Evolutionary conservation across 192 early-diverging fungal species (phyloP).

Genomic region (Coemansia sp.): DNA sequence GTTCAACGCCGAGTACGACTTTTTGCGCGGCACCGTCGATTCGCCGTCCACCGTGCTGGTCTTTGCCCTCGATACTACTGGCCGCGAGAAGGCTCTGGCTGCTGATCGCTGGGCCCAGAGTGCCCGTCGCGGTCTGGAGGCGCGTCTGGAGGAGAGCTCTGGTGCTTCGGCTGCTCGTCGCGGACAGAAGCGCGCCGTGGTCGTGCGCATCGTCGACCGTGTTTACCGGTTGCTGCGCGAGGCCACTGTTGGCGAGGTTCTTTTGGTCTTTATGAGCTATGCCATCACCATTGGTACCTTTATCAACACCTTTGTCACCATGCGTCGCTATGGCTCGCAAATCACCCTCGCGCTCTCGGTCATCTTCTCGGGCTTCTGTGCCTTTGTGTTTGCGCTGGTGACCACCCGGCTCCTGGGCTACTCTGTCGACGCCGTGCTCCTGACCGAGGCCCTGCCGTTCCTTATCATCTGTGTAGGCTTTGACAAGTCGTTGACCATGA

Average conservation of each 20-base stretch:
- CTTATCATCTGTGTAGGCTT: constrained; percentile 88
- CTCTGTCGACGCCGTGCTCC: constrained; percentile 64
- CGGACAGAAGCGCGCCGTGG: constrained; percentile 6
- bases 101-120: constrained; percentile 29
- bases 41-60: constrained; percentile 34
- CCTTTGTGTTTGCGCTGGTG: constrained; percentile 70
- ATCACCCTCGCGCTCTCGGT: constrained; percentile 72
- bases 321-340: constrained; percentile 80
- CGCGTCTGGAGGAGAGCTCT: constrained; percentile 14
- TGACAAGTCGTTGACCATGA: constrained; percentile 79
- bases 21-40: constrained; percentile 44
- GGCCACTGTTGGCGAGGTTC: constrained; percentile 72
- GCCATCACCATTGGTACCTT: constrained; percentile 80
- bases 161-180: background rate
- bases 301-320: constrained; percentile 73
- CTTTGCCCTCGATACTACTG: constrained; percentile 39
- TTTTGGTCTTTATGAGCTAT: constrained; percentile 74
- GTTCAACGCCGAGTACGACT: constrained; percentile 41
- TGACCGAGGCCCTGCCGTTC: constrained; percentile 87
- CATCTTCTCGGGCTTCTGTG: constrained; percentile 67
- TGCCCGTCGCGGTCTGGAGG: constrained; percentile 16
- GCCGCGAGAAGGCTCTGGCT: constrained; percentile 1
- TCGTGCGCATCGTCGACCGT: constrained; percentile 33
- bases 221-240: constrained; percentile 66
- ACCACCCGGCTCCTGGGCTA: constrained; percentile 67